A percentile compares a stretch with the other conserved stretches of the same genome.
Conservation (phyloP, 345 rosid genomes). For the Carallia pectinifolia region DNA sequence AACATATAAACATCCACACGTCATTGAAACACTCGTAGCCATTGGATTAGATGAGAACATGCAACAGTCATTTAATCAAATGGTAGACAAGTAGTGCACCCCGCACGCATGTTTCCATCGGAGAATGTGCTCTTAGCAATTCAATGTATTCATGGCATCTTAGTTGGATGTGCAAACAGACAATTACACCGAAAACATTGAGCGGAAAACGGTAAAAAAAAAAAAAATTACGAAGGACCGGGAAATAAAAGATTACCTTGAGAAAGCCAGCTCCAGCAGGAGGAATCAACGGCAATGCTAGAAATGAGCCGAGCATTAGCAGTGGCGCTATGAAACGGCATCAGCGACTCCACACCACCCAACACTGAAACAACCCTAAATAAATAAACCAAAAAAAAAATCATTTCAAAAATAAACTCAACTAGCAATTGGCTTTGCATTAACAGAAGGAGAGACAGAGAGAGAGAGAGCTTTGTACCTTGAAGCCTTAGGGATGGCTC, state of each 20-base stretch:
- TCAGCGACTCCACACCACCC: conserved; percentile 66
- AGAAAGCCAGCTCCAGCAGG: conserved; percentile 92
- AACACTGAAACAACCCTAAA: conserved; percentile 56
- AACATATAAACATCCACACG: too few species aligned
- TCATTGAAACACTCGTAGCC: too few species aligned
- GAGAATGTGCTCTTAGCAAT: too few species aligned
- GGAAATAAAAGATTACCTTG: conserved; percentile 44
- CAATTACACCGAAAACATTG: background rate
- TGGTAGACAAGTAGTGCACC: too few species aligned
- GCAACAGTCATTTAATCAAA: too few species aligned
- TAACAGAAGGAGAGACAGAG: background rate
- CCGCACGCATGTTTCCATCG: too few species aligned
- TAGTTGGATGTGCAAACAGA: background rate
- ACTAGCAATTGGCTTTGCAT: too few species aligned
- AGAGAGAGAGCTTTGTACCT: conserved; percentile 30
- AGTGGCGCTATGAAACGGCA: conserved; percentile 79
- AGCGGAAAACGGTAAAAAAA: background rate
- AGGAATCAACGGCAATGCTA: conserved; percentile 74
- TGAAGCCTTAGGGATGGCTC: conserved; percentile 40
- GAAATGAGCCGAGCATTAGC: conserved; percentile 84
- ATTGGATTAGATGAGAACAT: too few species aligned
- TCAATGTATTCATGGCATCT: background rate
- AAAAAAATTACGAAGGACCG: background rate
- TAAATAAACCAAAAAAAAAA: background rate
- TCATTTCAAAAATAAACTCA: background rate